These are phyloP conservation scores for Begonia masoniana DNA, from an alignment of 306 rosid species.

Conservation along the genomic window DNA sequence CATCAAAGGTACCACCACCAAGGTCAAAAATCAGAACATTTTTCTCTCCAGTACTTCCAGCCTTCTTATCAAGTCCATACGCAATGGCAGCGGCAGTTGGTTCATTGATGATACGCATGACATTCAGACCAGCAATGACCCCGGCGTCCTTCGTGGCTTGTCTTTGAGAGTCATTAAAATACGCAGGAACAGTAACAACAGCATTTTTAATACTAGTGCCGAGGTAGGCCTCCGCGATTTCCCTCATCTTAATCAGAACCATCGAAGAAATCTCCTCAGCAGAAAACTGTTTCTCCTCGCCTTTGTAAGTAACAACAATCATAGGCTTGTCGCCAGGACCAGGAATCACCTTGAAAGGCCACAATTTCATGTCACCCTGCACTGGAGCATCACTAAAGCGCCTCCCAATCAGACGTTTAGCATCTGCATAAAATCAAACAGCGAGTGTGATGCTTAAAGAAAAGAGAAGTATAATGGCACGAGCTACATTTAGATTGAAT, in stretches of 20 bases:
- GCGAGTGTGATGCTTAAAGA: neutral
- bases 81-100: constrained; percentile 30
- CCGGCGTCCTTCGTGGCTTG: constrained; percentile 34
- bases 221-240: constrained; percentile 23
- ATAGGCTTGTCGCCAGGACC: constrained; percentile 24
- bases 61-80: constrained; percentile 27
- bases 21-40: constrained; percentile 30
- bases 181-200: constrained; percentile 30
- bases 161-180: constrained; percentile 21
- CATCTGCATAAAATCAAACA: constrained; percentile 8
- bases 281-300: constrained; percentile 20
- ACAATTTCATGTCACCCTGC: constrained; percentile 21
- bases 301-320: constrained; percentile 23
- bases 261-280: constrained; percentile 28
- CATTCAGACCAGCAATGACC: constrained; percentile 20
- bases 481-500: neutral
- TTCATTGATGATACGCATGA: constrained; percentile 26
- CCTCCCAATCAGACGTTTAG: constrained; percentile 33
- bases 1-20: constrained; percentile 28
- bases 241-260: constrained; percentile 24
- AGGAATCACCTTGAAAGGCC: constrained; percentile 28
- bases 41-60: constrained; percentile 3
- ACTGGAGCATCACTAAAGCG: constrained; percentile 20
- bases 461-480: neutral
- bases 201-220: constrained; percentile 17